These are phyloP conservation scores for Lipomyces chichibuensis DNA, from an alignment of 805 yeast genomes.

Conservation along the genomic window DNA sequence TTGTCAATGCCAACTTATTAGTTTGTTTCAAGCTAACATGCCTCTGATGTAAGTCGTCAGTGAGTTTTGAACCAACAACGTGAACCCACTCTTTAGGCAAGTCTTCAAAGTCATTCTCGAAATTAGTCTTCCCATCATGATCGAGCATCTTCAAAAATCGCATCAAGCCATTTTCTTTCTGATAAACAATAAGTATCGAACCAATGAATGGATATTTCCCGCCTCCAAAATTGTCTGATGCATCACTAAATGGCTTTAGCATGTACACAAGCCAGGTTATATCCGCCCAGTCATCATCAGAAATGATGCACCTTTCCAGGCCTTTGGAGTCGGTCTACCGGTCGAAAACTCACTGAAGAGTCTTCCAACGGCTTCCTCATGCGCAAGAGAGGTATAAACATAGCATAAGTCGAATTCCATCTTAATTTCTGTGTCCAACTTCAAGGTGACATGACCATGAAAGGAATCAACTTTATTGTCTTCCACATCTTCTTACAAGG, in stretches of 20 bases:
- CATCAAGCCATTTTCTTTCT: slow-evolving; percentile 5
- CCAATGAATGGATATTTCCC: slow-evolving; percentile 3
- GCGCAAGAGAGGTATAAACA: slow-evolving; percentile 5
- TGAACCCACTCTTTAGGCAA: slow-evolving; percentile 9
- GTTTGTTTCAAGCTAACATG: slow-evolving; percentile 7
- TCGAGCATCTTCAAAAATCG: slow-evolving; percentile 7
- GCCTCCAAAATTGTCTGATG: slow-evolving; percentile 4
- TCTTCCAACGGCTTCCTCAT: slow-evolving; percentile 9
- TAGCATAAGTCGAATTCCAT: slow-evolving; percentile 7
- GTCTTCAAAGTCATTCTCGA: slow-evolving; percentile 8
- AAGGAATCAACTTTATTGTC: slow-evolving; percentile 4
- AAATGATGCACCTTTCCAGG: slow-evolving; percentile 5
- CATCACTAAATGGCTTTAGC: slow-evolving; percentile 6
- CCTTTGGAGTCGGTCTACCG: background rate
- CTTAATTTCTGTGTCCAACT: slow-evolving; percentile 6
- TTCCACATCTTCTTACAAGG: slow-evolving; percentile 1
- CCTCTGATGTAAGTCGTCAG: slow-evolving; percentile 6
- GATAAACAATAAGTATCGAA: slow-evolving; percentile 6
- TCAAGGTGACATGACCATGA: slow-evolving; percentile 6
- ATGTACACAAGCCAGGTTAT: slow-evolving; percentile 5
- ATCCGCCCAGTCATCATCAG: slow-evolving; percentile 4
- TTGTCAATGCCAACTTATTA: slow-evolving; percentile 4
- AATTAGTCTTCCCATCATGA: slow-evolving; percentile 5
- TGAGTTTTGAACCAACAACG: slow-evolving; percentile 4
- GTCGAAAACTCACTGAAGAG: slow-evolving; percentile 3